phyloP scores from a whole-genome alignment of 208 protist genomes.

The Lotmaria passim region DNA sequence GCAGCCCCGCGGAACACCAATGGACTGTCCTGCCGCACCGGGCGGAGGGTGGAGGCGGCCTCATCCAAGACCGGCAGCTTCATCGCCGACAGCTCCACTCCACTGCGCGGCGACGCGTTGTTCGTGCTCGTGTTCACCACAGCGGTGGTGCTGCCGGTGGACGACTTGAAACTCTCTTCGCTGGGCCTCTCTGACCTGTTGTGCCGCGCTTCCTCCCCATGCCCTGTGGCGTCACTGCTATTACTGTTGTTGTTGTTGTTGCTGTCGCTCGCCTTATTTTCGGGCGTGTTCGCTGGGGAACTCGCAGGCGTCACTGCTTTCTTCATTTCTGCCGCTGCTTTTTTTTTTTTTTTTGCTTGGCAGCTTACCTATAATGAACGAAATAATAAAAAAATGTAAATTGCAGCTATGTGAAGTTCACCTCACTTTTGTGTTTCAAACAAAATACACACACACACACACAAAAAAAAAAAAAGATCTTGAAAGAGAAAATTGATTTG shows the following conservation, averaged over 20 bases:
- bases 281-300: too few species aligned
- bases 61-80: neutral
- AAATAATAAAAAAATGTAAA: too few species aligned
- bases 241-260: neutral
- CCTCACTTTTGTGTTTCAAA: too few species aligned
- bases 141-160: neutral
- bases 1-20: constrained; percentile 4
- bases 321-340: neutral
- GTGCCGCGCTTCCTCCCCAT: too few species aligned
- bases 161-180: neutral
- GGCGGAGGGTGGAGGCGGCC: neutral
- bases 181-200: neutral
- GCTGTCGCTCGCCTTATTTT: too few species aligned
- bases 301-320: too few species aligned
- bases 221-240: too few species aligned
- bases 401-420: too few species aligned
- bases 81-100: constrained; percentile 3
- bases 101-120: neutral
- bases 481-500: too few species aligned
- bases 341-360: neutral
- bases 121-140: neutral
- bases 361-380: too few species aligned
- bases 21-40: constrained; percentile 5
- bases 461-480: too few species aligned
- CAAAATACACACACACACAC: too few species aligned